Conservation (phyloP, 2,329 filamentous ascomycete species). For the Phialophora chinensis region DNA sequence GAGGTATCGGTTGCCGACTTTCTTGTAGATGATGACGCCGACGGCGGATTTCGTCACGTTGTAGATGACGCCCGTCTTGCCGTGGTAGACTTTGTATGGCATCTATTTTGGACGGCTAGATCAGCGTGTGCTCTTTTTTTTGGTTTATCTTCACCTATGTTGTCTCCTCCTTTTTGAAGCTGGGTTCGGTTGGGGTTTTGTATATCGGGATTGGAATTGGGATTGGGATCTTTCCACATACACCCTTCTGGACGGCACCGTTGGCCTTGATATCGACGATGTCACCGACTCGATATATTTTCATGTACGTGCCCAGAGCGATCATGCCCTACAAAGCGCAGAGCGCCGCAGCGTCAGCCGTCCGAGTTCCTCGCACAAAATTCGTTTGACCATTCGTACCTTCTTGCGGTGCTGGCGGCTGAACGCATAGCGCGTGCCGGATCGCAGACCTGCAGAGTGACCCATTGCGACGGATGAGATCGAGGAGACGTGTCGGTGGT, state of each 20-base stretch:
- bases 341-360: constrained; percentile 16
- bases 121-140: constrained; percentile 24
- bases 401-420: constrained; percentile 92
- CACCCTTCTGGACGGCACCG: constrained; percentile 96
- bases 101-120: constrained; percentile 64
- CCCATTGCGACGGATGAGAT: constrained; percentile 61
- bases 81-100: constrained; percentile 99
- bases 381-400: constrained; percentile 40
- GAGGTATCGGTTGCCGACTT: constrained; percentile 98
- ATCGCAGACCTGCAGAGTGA: constrained; percentile 85
- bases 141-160: neutral
- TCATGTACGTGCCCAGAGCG: constrained; percentile 88
- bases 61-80: constrained; percentile 97
- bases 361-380: neutral
- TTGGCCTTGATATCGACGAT: constrained; percentile 99
- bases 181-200: neutral
- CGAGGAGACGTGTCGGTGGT: constrained; percentile 59
- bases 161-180: neutral
- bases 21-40: constrained; percentile 99
- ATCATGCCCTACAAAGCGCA: constrained; percentile 69
- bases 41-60: constrained; percentile 99
- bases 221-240: constrained; percentile 39
- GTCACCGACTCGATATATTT: constrained; percentile 80
- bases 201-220: neutral
- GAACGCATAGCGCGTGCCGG: constrained; percentile 87